Evolutionary conservation across 768 basidiomycete species (phyloP).

Genomic region (Cystofilobasidium bisporidii): DNA sequence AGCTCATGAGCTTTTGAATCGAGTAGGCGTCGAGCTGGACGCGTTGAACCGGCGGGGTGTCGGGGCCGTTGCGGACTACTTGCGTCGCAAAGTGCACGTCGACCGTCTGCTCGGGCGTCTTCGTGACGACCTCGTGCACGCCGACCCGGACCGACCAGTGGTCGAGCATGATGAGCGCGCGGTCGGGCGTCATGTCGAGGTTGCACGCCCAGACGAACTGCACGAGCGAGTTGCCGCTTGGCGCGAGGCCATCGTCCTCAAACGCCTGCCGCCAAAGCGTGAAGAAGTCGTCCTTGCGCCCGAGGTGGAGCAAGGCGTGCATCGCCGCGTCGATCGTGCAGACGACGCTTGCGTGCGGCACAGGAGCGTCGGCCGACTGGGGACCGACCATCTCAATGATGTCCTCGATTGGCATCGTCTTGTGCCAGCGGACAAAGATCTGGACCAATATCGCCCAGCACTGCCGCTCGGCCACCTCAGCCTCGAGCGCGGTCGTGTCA

Average conservation of each 20-base stretch:
- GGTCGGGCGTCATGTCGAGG: not conserved
- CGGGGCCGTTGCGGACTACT: not conserved
- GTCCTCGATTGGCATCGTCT: too few species aligned
- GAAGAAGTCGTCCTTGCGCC: not conserved
- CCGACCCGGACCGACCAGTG: conserved; percentile 7
- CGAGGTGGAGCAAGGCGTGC: not conserved
- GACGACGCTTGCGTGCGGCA: not conserved
- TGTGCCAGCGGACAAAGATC: too few species aligned
- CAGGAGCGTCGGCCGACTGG: too few species aligned
- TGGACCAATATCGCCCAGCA: too few species aligned
- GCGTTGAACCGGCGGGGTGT: not conserved
- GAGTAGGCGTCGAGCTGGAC: not conserved
- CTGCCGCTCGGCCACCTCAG: too few species aligned
- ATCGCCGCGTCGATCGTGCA: not conserved
- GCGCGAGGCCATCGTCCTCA: conserved; percentile 3
- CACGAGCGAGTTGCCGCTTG: not conserved
- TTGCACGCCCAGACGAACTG: not conserved
- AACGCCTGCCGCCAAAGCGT: not conserved
- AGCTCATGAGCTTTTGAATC: not conserved
- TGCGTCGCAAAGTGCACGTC: too few species aligned
- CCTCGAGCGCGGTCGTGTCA: too few species aligned
- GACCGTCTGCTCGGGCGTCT: too few species aligned
- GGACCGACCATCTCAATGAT: too few species aligned
- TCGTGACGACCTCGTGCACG: conserved; percentile 1
- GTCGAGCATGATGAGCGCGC: conserved; percentile 10